Conservation (phyloP, 2,329 filamentous ascomycete genomes). For the Colletotrichum filicis region DNA sequence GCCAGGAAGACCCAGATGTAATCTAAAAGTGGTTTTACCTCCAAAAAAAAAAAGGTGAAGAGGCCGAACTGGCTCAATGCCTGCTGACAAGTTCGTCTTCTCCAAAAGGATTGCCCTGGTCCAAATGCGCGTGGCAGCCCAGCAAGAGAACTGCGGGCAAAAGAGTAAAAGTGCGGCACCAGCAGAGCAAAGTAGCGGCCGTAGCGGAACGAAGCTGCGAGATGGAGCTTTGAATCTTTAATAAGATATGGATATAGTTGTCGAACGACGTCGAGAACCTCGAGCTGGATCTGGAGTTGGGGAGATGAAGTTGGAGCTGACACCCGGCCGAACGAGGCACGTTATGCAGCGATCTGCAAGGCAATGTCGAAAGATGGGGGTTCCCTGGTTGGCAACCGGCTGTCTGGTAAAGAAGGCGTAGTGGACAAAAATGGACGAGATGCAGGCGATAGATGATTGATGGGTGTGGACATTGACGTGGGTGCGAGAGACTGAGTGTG, state of each 20-base stretch:
- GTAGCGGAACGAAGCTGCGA: conserved; percentile 12
- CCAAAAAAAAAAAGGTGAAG: neutral
- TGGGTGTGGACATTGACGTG: conserved; percentile 24
- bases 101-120: conserved; percentile 10
- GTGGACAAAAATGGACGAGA: conserved; percentile 18
- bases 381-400: conserved; percentile 25
- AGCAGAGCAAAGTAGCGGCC: neutral
- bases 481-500: conserved; percentile 17
- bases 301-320: conserved; percentile 14
- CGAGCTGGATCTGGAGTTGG: conserved; percentile 6
- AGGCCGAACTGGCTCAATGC: conserved; percentile 10
- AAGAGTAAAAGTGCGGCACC: conserved; percentile 8
- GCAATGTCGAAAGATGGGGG: conserved; percentile 22
- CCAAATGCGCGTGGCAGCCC: conserved; percentile 25
- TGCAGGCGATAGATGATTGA: conserved; percentile 31
- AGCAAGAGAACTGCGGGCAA: conserved; percentile 2
- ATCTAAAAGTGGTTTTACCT: conserved; percentile 31
- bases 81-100: conserved; percentile 24
- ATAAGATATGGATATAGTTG: neutral
- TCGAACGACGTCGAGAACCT: neutral
- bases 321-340: conserved; percentile 28
- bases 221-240: neutral
- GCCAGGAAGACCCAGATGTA: conserved; percentile 32
- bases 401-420: conserved; percentile 32
- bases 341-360: conserved; percentile 34